Base-by-base conservation (phyloP, 257 asterid genomes). In the Nicotiana noctiflora region DNA sequence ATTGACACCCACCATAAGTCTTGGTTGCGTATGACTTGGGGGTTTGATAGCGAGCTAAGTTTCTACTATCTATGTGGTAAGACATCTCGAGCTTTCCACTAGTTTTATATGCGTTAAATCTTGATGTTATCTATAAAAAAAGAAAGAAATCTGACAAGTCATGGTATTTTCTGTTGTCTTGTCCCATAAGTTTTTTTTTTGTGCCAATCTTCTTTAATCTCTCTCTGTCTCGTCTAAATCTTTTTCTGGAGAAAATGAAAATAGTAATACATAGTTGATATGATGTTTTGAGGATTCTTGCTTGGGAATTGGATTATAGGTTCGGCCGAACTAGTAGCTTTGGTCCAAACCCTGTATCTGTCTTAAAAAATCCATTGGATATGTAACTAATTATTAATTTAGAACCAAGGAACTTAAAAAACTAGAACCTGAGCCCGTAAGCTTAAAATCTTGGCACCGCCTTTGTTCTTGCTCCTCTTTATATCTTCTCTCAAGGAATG, bases 1-100 rank as follows among this genome's bases (percentile, higher is more conserved):
- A 84, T 87, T 79, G 99, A 95, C 70, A 84, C 87, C 29, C 87
- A 81, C 87, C 90, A 95, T 84, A 86, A 92, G 77, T 89, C 81
- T 84, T 91, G 97, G 97, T 90, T 95, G 75, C 98, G 95, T 68
- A 86, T 78, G 18, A 81, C 92, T 66, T 95, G 97, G 97, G 97
- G 91, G 70, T 92, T 95, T 76, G 97, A 93, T 56, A 85, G 89
- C 82, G 97, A 79, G 65, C 83, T 91, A 64, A 90, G 98, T 82
- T 95, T 95, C 90, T 92, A 92, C 91, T 95, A 95, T 83, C 89
- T 95, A 79, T 93, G 94, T 62, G 99, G 99, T 95, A 92, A 83
- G 79, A 79, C 75, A 81, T 83, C 82, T 80, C 75, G 19, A 79
- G 65, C 83, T 82, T 72, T 23, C 15, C 78, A 46, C 5, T 23